Evolutionary conservation across 768 basidiomycete genomes (phyloP), one percentile per base, ranked within the genome.

Genomic region (Termitomyces sp.): DNA sequence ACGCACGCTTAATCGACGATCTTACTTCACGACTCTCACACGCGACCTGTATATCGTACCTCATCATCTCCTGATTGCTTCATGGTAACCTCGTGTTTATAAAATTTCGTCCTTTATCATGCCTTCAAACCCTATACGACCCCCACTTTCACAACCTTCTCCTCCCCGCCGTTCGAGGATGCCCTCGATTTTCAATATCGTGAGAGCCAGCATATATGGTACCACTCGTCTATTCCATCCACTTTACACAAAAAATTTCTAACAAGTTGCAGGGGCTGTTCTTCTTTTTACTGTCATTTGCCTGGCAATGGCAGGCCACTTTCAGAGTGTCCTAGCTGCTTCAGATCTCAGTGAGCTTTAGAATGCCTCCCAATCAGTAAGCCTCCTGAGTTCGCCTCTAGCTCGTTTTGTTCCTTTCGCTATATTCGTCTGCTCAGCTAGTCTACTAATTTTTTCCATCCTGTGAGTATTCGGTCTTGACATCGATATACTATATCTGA

Each of bases 341-440:
- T 89, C 86, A 54, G 88, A 91, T 72, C 86, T 93, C 68, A 92
- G 90, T 92, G 86, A 66, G 25, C 40, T 54, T 31, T 60, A 47
- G 50, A 47, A 35, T 52, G 42, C 53, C 51, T 55, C 43, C 29
- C 51, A 45, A 46, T 22, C 32, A 44, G 36, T 29, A 32, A 15
- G 7, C 22, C 12, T 41, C 25, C 53, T 56, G 38, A 60, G 45
- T 9, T 7, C 9, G n/a, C 29, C 42, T 42, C 7, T 62, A 93
- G 91, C 91, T 73, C 89, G 86, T 73, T 93, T 92, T 66, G 85
- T 93, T 36, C 91, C 91, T 16, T 89, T 91, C 65, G 86, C 91
- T 50, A 80, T 93, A 65, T 92, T 92, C 61, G 88, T 91, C 41
- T 88, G 85, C 64, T 77, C 78, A 39, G 81, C 80, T 35, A 89